Evolutionary conservation across 208 protist genomes (phyloP), one percentile per base, ranked within the genome.

Genomic region (Crithidia brevicula): DNA sequence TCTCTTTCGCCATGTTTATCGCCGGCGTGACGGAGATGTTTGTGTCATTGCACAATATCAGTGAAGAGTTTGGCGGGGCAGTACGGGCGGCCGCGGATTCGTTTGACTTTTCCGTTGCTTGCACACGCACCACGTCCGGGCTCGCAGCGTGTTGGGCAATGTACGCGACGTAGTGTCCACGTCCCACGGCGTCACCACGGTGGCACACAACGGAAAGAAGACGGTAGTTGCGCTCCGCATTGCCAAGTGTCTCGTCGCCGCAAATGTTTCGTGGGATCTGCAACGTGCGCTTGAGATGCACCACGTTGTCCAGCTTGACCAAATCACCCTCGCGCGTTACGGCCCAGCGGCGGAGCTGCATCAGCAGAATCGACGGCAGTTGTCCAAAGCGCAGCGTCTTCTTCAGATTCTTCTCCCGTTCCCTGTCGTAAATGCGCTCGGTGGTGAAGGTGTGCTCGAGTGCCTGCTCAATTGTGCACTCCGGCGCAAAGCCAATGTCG

Each of bases 131-230:
- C 30, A 73, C 45, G 2, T 69, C 51, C 0, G 77, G 81, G 30
- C 58, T 75, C 2, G 86, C 82, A 0, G 71, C 82, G 74, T 85
- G 68, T 22, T 74, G 56, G 15, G 68, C 61, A 15, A 96, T 54
- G 67, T 92, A 94, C 8, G 86, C 81, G 23, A 94, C 85, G 67
- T 96, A 96, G 72, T 96, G 91, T 3, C 91, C 91, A 13, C 74
- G 67, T 4, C 72, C 72, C 42, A 77, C 70, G 0, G 65, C 74
- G 8, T 49, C 58, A 18, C 91, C 91, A 20, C 85, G 88, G 50
- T 96, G 91, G 13, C 75, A 67, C 22, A 94, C 79, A 23, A 89
- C 86, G 4, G 85, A 81, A 15, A 92, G 42, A 23, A 96, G 75
- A 31, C 79, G 54, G 59, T 94, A 96, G 8, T 69, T 76, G 18